These are phyloP conservation scores for Termitomyces sp. DNA, from an alignment of 768 basidiomycete species.

Conservation along the genomic window DNA sequence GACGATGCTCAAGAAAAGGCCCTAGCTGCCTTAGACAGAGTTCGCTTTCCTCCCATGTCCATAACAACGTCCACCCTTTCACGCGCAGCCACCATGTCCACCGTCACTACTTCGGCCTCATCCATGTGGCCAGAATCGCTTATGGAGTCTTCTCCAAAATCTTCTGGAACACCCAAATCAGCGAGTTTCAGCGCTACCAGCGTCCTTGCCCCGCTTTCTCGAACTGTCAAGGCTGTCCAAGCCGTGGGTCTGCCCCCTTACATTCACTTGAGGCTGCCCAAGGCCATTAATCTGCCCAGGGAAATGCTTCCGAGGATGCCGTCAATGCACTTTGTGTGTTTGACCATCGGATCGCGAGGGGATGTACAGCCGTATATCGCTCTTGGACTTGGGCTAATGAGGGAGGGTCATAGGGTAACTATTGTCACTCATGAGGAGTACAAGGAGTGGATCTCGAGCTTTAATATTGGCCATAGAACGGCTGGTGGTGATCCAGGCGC, in stretches of 20 bases:
- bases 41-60: slow-evolving; percentile 7
- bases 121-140: background rate
- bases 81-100: background rate
- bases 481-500: slow-evolving; percentile 68
- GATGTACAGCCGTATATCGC: slow-evolving; percentile 64
- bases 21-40: slow-evolving; percentile 14
- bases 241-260: slow-evolving; percentile 22
- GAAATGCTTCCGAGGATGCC: slow-evolving; percentile 23
- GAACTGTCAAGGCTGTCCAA: slow-evolving; percentile 27
- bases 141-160: background rate
- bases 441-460: slow-evolving; percentile 49
- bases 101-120: background rate
- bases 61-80: background rate
- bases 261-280: slow-evolving; percentile 30
- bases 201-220: slow-evolving; percentile 40
- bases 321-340: slow-evolving; percentile 50
- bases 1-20: slow-evolving; percentile 39
- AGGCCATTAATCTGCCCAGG: slow-evolving; percentile 41
- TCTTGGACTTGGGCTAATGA: slow-evolving; percentile 40
- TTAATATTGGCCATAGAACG: slow-evolving; percentile 51
- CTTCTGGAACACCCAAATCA: background rate
- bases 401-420: slow-evolving; percentile 45
- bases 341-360: slow-evolving; percentile 63
- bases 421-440: slow-evolving; percentile 57
- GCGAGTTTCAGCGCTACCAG: slow-evolving; percentile 24